A percentile compares a stretch with the other conserved stretches of the same genome.
phyloP scores from a whole-genome alignment of 352 stramenopile genomes.

The Pythium brachiatum region DNA sequence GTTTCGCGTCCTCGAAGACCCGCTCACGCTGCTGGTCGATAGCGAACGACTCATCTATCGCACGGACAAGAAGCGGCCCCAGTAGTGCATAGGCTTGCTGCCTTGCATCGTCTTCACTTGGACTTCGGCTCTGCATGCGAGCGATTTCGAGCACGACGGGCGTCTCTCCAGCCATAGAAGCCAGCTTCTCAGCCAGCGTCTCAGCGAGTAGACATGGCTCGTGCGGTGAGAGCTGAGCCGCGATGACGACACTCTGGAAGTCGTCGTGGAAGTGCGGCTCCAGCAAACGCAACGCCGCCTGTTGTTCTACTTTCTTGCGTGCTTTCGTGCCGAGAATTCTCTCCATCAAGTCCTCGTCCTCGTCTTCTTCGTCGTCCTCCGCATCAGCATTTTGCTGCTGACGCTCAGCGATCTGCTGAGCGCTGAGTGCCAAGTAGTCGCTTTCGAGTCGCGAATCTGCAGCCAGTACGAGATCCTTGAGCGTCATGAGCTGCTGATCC shows the following conservation, averaged over 20 bases:
- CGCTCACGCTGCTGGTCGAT: slow-evolving; percentile 13
- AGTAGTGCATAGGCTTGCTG: slow-evolving; percentile 6
- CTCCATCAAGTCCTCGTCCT: slow-evolving; percentile 28
- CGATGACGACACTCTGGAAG: slow-evolving; percentile 12
- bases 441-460: slow-evolving; percentile 11
- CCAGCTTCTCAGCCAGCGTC: slow-evolving; percentile 12
- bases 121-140: slow-evolving; percentile 9
- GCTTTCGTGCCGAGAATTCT: slow-evolving; percentile 20
- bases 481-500: slow-evolving; percentile 14
- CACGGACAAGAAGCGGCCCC: slow-evolving; percentile 16
- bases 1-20: slow-evolving; percentile 20
- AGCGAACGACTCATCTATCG: slow-evolving; percentile 20
- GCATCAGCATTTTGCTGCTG: slow-evolving; percentile 5
- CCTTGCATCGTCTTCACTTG: neutral
- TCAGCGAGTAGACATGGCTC: slow-evolving; percentile 2
- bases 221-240: slow-evolving; percentile 17
- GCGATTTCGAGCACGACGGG: slow-evolving; percentile 26
- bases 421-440: slow-evolving; percentile 3
- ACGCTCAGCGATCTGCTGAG: slow-evolving; percentile 2
- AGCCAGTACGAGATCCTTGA: slow-evolving; percentile 12
- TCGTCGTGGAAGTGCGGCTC: slow-evolving; percentile 23
- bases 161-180: slow-evolving; percentile 21
- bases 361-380: slow-evolving; percentile 20
- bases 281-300: slow-evolving; percentile 9
- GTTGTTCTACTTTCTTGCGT: slow-evolving; percentile 12